Evolutionary conservation across 1,284 basidiomycete species (phyloP).

Genomic region (Apiotrichum akiyoshidainum): DNA sequence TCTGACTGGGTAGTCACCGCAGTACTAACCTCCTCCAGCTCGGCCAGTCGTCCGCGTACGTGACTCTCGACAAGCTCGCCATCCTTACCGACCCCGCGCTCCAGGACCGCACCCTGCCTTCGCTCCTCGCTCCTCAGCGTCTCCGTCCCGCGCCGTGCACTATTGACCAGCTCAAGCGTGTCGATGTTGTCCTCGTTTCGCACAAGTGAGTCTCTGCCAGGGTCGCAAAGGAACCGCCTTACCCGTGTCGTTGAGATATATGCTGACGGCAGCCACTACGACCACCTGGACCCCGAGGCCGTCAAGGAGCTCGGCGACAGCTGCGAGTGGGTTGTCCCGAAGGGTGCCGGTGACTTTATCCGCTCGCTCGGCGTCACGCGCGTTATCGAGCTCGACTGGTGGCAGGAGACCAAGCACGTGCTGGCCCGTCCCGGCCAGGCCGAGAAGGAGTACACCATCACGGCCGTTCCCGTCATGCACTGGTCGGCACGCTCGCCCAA

Average conservation of each 20-base stretch:
- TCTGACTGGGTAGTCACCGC: not conserved
- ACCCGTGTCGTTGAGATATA: no score
- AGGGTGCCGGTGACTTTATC: conserved; percentile 43
- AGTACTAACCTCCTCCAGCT: conserved; percentile 30
- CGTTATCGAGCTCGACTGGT: conserved; percentile 50
- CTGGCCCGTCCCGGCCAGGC: conserved; percentile 25
- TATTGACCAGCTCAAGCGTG: conserved; percentile 47
- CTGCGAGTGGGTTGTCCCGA: conserved; percentile 47
- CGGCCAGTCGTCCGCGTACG: conserved; percentile 52
- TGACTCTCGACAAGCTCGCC: conserved; percentile 53
- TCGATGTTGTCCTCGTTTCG: conserved; percentile 53
- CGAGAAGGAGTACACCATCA: conserved; percentile 39
- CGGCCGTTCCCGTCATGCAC: conserved; percentile 49
- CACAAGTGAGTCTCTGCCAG: conserved; percentile 46
- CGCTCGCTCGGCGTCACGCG: conserved; percentile 40
- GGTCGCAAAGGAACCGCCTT: no score
- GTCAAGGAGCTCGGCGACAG: conserved; percentile 46
- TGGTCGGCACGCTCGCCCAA: conserved; percentile 53
- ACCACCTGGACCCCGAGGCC: conserved; percentile 48
- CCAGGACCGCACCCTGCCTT: conserved; percentile 50
- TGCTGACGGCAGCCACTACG: conserved; percentile 40
- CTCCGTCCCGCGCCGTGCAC: conserved; percentile 51
- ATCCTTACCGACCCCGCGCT: conserved; percentile 56
- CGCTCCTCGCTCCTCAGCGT: conserved; percentile 48
- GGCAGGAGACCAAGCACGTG: conserved; percentile 41